phyloP scores from a whole-genome alignment of 192 early-diverging fungal species.

The Phycomyces nitens region DNA sequence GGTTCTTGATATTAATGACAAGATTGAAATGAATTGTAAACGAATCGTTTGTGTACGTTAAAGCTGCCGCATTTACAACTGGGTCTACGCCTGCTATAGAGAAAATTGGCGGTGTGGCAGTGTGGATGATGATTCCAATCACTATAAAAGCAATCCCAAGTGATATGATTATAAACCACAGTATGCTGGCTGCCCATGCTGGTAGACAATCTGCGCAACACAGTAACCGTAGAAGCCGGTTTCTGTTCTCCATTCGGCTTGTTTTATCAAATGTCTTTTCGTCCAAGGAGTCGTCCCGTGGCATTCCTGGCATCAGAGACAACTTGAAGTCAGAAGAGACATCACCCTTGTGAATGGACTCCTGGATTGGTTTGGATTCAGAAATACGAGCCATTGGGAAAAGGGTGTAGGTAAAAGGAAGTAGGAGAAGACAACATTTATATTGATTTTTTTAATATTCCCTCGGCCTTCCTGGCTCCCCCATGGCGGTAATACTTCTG shows the following conservation, averaged over 20 bases:
- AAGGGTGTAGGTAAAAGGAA: too few relatives aligned
- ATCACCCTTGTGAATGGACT: too few relatives aligned
- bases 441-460: neutral
- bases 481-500: neutral
- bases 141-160: constrained; percentile 34
- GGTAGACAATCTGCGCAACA: constrained; percentile 32
- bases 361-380: too few relatives aligned
- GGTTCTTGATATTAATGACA: constrained; percentile 36
- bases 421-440: too few relatives aligned
- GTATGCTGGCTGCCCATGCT: constrained; percentile 12
- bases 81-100: neutral
- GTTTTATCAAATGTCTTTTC: neutral
- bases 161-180: constrained; percentile 22
- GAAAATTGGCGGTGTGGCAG: constrained; percentile 34
- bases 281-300: neutral
- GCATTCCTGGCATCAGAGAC: neutral
- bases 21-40: constrained; percentile 20
- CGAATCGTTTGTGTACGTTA: neutral
- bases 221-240: constrained; percentile 7
- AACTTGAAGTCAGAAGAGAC: too few relatives aligned
- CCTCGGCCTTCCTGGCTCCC: neutral
- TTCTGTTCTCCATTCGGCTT: constrained; percentile 10
- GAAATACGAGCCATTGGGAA: too few relatives aligned
- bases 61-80: neutral
- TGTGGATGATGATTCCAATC: constrained; percentile 28